Evolutionary conservation across 75 land plant genomes (phyloP).

Genomic region (Cryptomeria japonica): DNA sequence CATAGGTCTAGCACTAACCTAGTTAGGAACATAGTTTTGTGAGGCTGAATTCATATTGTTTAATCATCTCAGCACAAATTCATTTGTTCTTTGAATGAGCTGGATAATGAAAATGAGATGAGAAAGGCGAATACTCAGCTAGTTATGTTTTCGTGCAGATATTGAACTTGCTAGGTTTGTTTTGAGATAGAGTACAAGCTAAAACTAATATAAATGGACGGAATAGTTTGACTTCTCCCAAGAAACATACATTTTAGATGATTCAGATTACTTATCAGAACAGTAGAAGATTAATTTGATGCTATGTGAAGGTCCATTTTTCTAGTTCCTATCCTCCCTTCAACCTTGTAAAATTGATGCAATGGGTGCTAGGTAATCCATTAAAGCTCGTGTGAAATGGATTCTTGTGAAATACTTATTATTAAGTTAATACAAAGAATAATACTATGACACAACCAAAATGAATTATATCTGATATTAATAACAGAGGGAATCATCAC

Average conservation of each 20-base stretch:
- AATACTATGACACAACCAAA: not conserved
- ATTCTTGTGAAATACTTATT: not conserved
- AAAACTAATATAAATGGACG: not conserved
- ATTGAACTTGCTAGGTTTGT: not conserved
- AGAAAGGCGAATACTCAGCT: not conserved
- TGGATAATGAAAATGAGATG: not conserved
- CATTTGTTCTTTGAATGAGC: not conserved
- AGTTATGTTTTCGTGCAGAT: not conserved
- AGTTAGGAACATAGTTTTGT: not conserved
- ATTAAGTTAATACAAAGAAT: not conserved
- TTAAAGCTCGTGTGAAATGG: not conserved
- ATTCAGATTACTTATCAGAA: not conserved
- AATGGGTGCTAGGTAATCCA: not conserved
- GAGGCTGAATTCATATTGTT: not conserved
- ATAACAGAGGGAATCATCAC: not conserved
- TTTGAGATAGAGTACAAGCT: not conserved
- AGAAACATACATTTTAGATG: not conserved
- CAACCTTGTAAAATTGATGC: not conserved
- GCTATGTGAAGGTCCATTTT: not conserved
- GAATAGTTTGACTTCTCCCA: not conserved
- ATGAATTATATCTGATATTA: not conserved
- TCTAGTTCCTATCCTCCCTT: not conserved
- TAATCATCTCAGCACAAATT: constrained; percentile 2
- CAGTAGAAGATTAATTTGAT: not conserved
- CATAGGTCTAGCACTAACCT: not conserved